Evolutionary conservation across 192 early-diverging fungal species (phyloP).

Genomic region (Phycomyces nitens): DNA sequence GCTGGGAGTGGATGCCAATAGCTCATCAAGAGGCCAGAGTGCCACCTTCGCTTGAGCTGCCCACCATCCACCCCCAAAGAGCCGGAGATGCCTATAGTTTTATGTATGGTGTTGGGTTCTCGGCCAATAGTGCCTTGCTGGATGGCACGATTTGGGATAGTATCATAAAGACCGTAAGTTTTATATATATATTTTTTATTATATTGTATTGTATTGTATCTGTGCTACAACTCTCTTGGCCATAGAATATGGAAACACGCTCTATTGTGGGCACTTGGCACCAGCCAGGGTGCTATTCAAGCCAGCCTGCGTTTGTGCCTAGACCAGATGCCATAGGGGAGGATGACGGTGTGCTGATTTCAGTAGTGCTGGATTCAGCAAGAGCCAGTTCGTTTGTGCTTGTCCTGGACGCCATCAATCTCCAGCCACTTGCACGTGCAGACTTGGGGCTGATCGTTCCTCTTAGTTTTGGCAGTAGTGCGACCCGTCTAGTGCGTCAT

Average conservation of each 20-base stretch:
- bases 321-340: conserved; percentile 22
- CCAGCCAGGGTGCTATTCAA: conserved; percentile 66
- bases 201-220: too few relatives aligned
- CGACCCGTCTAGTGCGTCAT: background rate
- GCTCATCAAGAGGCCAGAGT: conserved; percentile 15
- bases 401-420: conserved; percentile 66
- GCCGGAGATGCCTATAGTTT: conserved; percentile 22
- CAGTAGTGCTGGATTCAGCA: conserved; percentile 66
- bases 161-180: conserved; percentile 38
- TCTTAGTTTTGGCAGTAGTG: conserved; percentile 57
- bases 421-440: conserved; percentile 62
- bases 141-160: conserved; percentile 41
- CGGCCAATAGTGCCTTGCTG: conserved; percentile 4
- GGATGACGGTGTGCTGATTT: conserved; percentile 72
- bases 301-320: conserved; percentile 77
- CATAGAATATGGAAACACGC: conserved; percentile 33
- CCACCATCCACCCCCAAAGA: conserved; percentile 28
- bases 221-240: too few relatives aligned
- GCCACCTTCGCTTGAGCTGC: conserved; percentile 29
- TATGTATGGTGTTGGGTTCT: conserved; percentile 26
- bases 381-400: conserved; percentile 61
- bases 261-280: conserved; percentile 33
- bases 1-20: conserved; percentile 11
- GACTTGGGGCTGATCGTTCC: conserved; percentile 63
- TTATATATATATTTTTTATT: too few relatives aligned